phyloP scores from a whole-genome alignment of 495 filamentous ascomycete genomes.

The Saxophila tyrrhenica region DNA sequence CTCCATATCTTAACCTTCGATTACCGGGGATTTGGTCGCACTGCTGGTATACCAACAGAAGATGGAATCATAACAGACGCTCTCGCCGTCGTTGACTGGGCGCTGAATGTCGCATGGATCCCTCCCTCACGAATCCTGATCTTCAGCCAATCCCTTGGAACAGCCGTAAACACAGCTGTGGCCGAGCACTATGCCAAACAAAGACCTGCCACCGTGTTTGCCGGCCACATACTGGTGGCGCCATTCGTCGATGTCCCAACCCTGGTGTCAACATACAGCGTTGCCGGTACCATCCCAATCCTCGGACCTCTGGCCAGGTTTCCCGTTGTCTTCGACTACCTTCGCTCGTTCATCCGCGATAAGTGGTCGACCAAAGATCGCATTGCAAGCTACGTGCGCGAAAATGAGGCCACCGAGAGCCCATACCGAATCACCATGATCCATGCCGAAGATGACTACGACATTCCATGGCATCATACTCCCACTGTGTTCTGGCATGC shows the following conservation, averaged over 20 bases:
- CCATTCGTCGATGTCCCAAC: constrained; percentile 36
- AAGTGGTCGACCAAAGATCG: constrained; percentile 23
- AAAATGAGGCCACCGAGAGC: constrained; percentile 9
- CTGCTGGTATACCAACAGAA: constrained; percentile 24
- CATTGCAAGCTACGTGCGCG: constrained; percentile 16
- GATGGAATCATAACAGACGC: constrained; percentile 23
- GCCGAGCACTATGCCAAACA: constrained; percentile 15
- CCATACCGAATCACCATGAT: constrained; percentile 17
- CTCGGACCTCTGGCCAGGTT: constrained; percentile 34
- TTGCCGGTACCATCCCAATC: constrained; percentile 36
- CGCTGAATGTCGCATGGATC: constrained; percentile 32
- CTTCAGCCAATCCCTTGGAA: constrained; percentile 26
- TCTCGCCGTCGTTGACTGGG: constrained; percentile 51
- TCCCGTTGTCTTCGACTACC: constrained; percentile 20
- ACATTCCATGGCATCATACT: constrained; percentile 32
- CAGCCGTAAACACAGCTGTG: constrained; percentile 21
- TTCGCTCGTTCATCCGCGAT: constrained; percentile 22
- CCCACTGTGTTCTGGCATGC: constrained; percentile 35
- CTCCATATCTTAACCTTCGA: constrained; percentile 48
- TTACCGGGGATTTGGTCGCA: constrained; percentile 28
- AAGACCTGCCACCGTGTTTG: constrained; percentile 16
- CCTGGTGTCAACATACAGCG: constrained; percentile 35
- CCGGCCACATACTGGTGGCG: constrained; percentile 29
- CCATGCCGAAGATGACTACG: constrained; percentile 25
- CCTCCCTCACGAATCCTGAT: constrained; percentile 23